A percentile compares a stretch with the other conserved stretches of the same genome.
These are phyloP conservation scores for Lotmaria passim DNA, from an alignment of 208 protist species.

Conservation along the genomic window DNA sequence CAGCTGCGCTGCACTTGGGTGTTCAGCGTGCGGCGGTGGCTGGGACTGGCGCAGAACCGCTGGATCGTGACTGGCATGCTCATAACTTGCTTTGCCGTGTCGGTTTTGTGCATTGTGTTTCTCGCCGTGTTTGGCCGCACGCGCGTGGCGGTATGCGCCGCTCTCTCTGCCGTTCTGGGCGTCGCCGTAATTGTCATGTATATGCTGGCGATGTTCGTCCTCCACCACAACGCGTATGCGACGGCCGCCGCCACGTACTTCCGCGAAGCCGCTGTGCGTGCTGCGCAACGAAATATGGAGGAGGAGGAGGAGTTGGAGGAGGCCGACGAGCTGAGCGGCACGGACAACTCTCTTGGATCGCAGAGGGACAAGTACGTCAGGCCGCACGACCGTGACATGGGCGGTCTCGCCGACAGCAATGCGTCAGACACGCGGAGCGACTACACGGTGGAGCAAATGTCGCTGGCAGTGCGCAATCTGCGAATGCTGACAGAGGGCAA, in stretches of 20 bases:
- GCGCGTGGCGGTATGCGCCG: constrained; percentile 30
- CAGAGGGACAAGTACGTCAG: constrained; percentile 12
- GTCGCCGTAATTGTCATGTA: constrained; percentile 37
- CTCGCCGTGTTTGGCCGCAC: constrained; percentile 38
- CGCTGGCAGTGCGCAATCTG: constrained; percentile 31
- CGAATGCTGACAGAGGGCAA: constrained; percentile 29
- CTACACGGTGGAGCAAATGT: constrained; percentile 23
- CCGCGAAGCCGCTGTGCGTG: constrained; percentile 41
- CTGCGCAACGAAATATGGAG: constrained; percentile 39
- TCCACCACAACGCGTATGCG: constrained; percentile 74
- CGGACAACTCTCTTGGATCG: constrained; percentile 1
- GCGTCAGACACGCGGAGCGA: constrained; percentile 15
- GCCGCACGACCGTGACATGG: neutral
- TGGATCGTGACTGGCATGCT: constrained; percentile 16
- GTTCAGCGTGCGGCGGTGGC: constrained; percentile 45
- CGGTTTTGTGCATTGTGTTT: constrained; percentile 50
- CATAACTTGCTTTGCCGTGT: constrained; percentile 19
- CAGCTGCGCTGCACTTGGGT: constrained; percentile 50
- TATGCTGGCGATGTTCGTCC: constrained; percentile 37
- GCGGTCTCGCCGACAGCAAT: neutral
- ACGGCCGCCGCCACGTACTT: constrained; percentile 53
- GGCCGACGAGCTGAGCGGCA: neutral
- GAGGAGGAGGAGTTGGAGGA: constrained; percentile 40
- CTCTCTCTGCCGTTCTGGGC: constrained; percentile 37
- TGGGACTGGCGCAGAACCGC: constrained; percentile 40